Percentiles rank a stretch among this genome's conserved stretches.
phyloP scores from a whole-genome alignment of 2,329 filamentous ascomycete species.

The Aspergillus felis region DNA sequence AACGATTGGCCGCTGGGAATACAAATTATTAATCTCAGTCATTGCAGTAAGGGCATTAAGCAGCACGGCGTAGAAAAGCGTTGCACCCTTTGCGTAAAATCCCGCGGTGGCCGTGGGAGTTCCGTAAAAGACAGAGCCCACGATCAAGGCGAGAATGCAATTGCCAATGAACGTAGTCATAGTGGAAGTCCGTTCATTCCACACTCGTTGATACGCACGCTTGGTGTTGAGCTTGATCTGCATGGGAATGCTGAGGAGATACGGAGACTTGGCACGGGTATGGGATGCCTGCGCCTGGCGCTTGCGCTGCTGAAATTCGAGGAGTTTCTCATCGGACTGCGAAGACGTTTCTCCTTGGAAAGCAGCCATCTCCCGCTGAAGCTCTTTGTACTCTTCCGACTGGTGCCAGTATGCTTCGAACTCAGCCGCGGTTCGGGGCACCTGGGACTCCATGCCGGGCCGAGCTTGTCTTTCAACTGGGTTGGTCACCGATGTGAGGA shows the following conservation, averaged over 20 bases:
- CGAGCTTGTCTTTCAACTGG: constrained; percentile 53
- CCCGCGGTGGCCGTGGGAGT: constrained; percentile 59
- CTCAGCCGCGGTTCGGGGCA: constrained; percentile 65
- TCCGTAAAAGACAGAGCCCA: constrained; percentile 77
- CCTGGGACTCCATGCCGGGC: constrained; percentile 56
- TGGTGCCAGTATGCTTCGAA: constrained; percentile 57
- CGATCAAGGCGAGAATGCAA: constrained; percentile 68
- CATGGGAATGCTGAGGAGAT: constrained; percentile 66
- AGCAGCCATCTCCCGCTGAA: constrained; percentile 38
- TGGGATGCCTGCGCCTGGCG: constrained; percentile 35
- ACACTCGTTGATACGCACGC: constrained; percentile 72
- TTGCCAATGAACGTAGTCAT: constrained; percentile 63
- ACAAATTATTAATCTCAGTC: constrained; percentile 40
- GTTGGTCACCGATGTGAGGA: constrained; percentile 64
- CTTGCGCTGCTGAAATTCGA: constrained; percentile 32
- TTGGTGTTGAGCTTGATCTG: constrained; percentile 75
- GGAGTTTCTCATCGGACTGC: constrained; percentile 29
- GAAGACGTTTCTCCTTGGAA: constrained; percentile 27
- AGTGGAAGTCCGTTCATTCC: constrained; percentile 69
- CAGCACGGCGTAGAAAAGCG: constrained; percentile 81
- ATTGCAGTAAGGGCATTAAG: constrained; percentile 70
- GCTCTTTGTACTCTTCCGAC: constrained; percentile 43
- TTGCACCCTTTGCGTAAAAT: constrained; percentile 71
- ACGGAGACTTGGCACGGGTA: constrained; percentile 66
- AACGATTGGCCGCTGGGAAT: constrained; percentile 21